Base-by-base conservation (phyloP, 495 filamentous ascomycete genomes). In the Chaetomidium leptoderma region DNA sequence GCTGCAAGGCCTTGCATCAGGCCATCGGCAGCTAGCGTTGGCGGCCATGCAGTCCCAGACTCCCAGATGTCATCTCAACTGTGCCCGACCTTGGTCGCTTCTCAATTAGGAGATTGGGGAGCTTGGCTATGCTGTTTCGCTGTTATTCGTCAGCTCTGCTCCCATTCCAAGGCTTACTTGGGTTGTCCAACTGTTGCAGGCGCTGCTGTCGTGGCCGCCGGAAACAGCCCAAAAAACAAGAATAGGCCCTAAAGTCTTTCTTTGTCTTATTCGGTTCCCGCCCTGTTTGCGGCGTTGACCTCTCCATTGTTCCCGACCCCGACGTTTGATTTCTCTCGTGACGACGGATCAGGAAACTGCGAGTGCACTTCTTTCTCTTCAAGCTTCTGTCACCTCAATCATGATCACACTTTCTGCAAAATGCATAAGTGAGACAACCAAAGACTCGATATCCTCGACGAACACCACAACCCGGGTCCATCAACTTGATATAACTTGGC, bases 221-320 rank as follows among this genome's bases (percentile, higher is more conserved):
- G 35, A 57, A 57, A 50, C 26, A 33, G 44, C 35, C 23, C 21
- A 42, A 40, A 26, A 3, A 24, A 17, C 10, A 21, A 49, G 10
- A 48, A 48, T 48, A 47, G 40, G 8, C 32, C 16, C 44, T 27
- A 24, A 24, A 49, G 14, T n/a, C 24, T 36, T 1, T 42, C 44
- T 57, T 57, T 49, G 26, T 57, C n/a, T 49, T 26, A 14, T 29
- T 35, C 32, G 50, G 44, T 33, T 17, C 24, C 54, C n/a, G 9
- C 24, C 35, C 44, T 35, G 54, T 33, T 57, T 57, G 24, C 54
- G 33, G 30, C 43, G 21, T 11, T 6, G 33, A 30, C 33, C 33
- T 29, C 32, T 8, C 19, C 53, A 48, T 56, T 56, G 53, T 56
- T 56, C 16, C 7, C 40, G 8, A 16, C 23, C n/a, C n/a, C 4